phyloP scores from a whole-genome alignment of 257 asterid genomes.

The Lycium barbarum region DNA sequence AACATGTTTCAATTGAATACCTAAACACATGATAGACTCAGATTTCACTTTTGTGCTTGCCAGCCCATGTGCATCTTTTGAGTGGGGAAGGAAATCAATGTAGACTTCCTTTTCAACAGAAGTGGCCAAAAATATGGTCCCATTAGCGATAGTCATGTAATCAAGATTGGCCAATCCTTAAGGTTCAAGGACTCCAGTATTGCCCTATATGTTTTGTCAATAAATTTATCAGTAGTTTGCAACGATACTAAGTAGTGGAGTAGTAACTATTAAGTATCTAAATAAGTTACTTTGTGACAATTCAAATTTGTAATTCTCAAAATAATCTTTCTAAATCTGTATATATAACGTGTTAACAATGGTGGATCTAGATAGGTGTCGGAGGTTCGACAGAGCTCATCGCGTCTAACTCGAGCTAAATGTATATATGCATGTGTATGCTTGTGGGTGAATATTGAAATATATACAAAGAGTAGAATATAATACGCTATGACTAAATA shows the following conservation, averaged over 20 bases:
- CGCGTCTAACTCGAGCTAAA: too few relatives aligned
- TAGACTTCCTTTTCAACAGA: background rate
- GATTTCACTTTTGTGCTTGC: slow-evolving; percentile 10
- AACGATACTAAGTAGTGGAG: background rate
- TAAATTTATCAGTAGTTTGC: background rate
- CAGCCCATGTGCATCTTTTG: background rate
- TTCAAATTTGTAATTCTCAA: background rate
- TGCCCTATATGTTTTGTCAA: background rate
- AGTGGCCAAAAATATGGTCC: slow-evolving; percentile 1
- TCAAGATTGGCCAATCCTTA: background rate
- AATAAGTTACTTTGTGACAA: background rate
- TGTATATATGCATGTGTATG: too few relatives aligned
- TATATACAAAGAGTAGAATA: too few relatives aligned
- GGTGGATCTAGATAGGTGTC: background rate
- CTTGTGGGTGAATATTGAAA: too few relatives aligned
- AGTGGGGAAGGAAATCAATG: background rate
- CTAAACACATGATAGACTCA: too few relatives aligned
- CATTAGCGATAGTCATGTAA: background rate
- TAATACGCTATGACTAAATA: background rate
- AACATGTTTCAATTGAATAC: too few relatives aligned
- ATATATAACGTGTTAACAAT: background rate
- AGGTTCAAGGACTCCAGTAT: background rate
- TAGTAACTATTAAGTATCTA: background rate
- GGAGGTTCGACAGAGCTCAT: background rate
- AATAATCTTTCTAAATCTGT: background rate